These are phyloP conservation scores for Leishmania martiniquensis DNA, from an alignment of 208 protist genomes.

Conservation along the genomic window DNA sequence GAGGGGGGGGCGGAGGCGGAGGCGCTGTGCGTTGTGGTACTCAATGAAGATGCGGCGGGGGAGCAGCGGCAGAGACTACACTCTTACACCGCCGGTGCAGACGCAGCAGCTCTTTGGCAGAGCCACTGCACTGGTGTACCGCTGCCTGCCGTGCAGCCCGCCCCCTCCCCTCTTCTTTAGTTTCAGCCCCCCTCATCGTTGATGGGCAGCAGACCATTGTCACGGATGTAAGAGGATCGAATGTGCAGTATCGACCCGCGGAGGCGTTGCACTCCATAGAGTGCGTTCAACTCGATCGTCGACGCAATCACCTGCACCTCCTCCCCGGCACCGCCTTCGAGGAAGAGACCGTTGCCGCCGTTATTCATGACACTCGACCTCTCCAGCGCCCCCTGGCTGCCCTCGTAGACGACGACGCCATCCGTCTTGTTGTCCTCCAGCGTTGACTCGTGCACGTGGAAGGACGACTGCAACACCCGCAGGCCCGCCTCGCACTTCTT, in stretches of 20 bases:
- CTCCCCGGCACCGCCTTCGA: slow-evolving; percentile 25
- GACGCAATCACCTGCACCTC: slow-evolving; percentile 44
- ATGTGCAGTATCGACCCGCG: slow-evolving; percentile 56
- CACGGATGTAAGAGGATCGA: slow-evolving; percentile 46
- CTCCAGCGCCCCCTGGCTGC: slow-evolving; percentile 34
- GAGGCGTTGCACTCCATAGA: slow-evolving; percentile 68
- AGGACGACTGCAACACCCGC: slow-evolving; percentile 22
- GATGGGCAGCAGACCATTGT: slow-evolving; percentile 67
- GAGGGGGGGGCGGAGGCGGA: neutral
- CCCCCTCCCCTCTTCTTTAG: neutral
- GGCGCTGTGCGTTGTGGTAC: no score
- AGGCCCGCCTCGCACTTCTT: slow-evolving; percentile 58
- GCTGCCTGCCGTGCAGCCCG: neutral
- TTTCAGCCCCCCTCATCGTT: slow-evolving; percentile 31
- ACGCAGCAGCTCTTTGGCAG: neutral
- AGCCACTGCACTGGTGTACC: neutral
- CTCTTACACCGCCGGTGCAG: neutral
- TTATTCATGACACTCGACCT: slow-evolving; percentile 53
- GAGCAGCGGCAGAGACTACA: neutral
- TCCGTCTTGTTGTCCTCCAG: slow-evolving; percentile 52
- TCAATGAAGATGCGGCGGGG: neutral
- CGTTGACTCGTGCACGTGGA: slow-evolving; percentile 44
- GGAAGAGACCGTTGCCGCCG: slow-evolving; percentile 63
- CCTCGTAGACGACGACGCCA: slow-evolving; percentile 60
- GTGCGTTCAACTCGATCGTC: slow-evolving; percentile 64